Evolutionary conservation across 495 filamentous ascomycete species (phyloP).

Genomic region (Wilcoxina mikolae): DNA sequence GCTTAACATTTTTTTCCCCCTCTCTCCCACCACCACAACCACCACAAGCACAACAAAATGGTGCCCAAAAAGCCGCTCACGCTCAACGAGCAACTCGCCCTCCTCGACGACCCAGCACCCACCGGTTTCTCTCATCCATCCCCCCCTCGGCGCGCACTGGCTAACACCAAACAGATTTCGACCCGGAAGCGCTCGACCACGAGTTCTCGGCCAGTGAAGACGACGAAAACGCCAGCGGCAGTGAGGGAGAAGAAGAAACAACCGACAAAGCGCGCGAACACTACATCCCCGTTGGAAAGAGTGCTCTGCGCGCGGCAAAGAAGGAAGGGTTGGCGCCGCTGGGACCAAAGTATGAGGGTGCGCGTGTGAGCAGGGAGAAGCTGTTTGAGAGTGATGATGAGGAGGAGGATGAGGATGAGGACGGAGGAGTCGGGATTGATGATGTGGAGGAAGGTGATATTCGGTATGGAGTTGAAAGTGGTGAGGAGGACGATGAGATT

Average conservation of each 20-base stretch:
- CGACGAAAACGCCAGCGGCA: slow-evolving; percentile 32
- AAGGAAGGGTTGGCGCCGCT: neutral
- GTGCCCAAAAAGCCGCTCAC: slow-evolving; percentile 29
- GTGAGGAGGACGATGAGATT: slow-evolving; percentile 38
- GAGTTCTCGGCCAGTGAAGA: slow-evolving; percentile 34
- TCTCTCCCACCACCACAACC: neutral
- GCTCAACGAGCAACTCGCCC: slow-evolving; percentile 50
- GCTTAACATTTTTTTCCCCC: slow-evolving; percentile 8
- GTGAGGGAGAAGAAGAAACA: slow-evolving; percentile 30
- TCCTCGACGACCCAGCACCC: slow-evolving; percentile 47
- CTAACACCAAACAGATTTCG: slow-evolving; percentile 48
- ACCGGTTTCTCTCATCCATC: slow-evolving; percentile 35
- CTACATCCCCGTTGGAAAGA: slow-evolving; percentile 55
- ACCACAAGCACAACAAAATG: slow-evolving; percentile 10
- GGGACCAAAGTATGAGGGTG: slow-evolving; percentile 52
- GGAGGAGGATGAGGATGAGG: slow-evolving; percentile 18
- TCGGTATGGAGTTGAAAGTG: slow-evolving; percentile 31
- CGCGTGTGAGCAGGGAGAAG: slow-evolving; percentile 58
- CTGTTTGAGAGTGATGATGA: slow-evolving; percentile 38
- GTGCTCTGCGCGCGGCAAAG: neutral
- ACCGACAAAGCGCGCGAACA: slow-evolving; percentile 54
- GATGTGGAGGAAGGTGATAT: slow-evolving; percentile 36
- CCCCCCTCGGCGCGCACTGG: neutral
- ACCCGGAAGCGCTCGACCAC: slow-evolving; percentile 60
- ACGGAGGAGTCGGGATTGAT: slow-evolving; percentile 14